Base-by-base conservation (phyloP, 257 asterid species). In the Solanum phureja region DNA sequence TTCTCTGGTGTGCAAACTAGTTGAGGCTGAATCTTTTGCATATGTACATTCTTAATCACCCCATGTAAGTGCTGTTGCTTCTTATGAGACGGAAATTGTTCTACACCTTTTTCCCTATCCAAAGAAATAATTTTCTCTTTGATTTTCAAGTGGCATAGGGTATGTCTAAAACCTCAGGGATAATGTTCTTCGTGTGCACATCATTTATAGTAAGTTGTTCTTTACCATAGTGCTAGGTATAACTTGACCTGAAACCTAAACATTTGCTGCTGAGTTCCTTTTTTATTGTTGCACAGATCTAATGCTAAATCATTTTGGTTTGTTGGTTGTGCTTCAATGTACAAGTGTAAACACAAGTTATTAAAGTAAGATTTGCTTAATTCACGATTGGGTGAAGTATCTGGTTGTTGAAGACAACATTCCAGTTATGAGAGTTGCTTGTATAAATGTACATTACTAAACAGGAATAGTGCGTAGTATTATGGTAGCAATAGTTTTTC, bases 1-100 rank as follows among this genome's bases (percentile, higher is more conserved):
- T 29, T 90, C 42, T 76, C 86, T 86, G 19, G 7, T 68, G 29
- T 86, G 66, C 87, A 89, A 77, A 89, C 91, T 83, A 62, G 90
- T 83, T 92, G 86, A 88, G 44, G 60, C 75, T 49, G 79, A 18
- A 68, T 13, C 5, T 7, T 89, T 81, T 37, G 27, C 64, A 81
- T 27, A 44, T 86, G 90, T 88, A 88, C 79, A 88, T 81, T 73
- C 89, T 58, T 44, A 34, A 24, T 44, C 49, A 42, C 46, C 60
- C 8, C 11, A 33, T 81, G 88, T 86, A 58, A 87, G 87, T 84
- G 27, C 4, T 42, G 27, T 21, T 33, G 37, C 52, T 71, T 82
- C 77, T 75, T 5, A 40, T 40, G 13, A 44, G 7, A 24, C 27
- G 24, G 16, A 42, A 38, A 64, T 34, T 60, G 18, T 27, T 86